Percentiles rank a stretch among this genome's conserved stretches.
These are phyloP conservation scores for Ophiocordyceps robertsii DNA, from an alignment of 2,329 filamentous ascomycete genomes.

Conservation along the genomic window DNA sequence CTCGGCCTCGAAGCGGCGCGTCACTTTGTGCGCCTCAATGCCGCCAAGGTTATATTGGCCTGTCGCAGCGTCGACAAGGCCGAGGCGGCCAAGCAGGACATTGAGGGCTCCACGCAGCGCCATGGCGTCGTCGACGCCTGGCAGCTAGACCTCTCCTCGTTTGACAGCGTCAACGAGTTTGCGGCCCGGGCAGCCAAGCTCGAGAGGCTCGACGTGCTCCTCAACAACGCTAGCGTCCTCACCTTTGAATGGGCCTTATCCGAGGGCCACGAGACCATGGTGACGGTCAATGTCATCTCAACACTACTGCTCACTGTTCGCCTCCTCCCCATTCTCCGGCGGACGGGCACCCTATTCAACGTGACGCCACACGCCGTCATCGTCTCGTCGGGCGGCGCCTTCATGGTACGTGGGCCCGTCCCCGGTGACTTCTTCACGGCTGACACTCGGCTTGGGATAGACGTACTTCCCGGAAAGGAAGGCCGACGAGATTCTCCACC, in stretches of 20 bases:
- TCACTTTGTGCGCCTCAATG: conserved; percentile 24
- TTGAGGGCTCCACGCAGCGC: conserved; percentile 15
- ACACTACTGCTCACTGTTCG: conserved; percentile 30
- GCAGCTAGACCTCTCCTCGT: conserved; percentile 27
- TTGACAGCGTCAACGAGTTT: conserved; percentile 22
- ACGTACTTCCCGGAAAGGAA: conserved; percentile 19
- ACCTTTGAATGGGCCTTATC: conserved; percentile 7
- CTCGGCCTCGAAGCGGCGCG: conserved; percentile 27
- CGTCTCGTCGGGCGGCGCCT: conserved; percentile 22
- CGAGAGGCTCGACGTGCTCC: conserved; percentile 26
- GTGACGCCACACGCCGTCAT: conserved; percentile 21
- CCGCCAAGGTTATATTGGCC: conserved; percentile 27
- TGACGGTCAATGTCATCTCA: conserved; percentile 33
- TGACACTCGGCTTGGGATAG: conserved; percentile 5
- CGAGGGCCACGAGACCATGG: conserved; percentile 26
- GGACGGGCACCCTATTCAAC: conserved; percentile 18
- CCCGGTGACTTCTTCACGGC: neutral
- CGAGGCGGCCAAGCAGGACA: conserved; percentile 22
- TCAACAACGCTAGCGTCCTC: conserved; percentile 24
- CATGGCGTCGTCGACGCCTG: conserved; percentile 24
- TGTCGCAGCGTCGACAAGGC: conserved; percentile 25
- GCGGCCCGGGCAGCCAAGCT: conserved; percentile 14
- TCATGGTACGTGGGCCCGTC: conserved; percentile 4
- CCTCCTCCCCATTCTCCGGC: conserved; percentile 26
- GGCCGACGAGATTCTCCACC: conserved; percentile 17